A percentile compares a stretch with the other conserved stretches of the same genome.
phyloP scores from a whole-genome alignment of 305 asterid genomes.

The Salvia sclarea region DNA sequence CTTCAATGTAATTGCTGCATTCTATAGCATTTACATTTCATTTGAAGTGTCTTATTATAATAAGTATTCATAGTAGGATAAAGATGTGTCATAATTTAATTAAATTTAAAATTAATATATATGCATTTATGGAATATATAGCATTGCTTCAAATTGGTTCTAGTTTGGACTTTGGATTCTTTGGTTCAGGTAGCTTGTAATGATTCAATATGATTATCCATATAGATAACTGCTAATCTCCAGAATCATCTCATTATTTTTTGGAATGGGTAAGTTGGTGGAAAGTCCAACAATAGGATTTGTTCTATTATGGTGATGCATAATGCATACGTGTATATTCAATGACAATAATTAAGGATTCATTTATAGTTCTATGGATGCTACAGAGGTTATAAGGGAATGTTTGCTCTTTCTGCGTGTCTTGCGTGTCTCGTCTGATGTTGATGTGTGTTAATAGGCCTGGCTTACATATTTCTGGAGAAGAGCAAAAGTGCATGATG shows the following conservation, averaged over 20 bases:
- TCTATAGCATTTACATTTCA: too few relatives aligned
- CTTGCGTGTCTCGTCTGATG: background rate
- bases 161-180: background rate
- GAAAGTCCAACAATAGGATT: background rate
- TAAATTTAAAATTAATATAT: background rate
- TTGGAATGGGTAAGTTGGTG: background rate
- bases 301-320: background rate
- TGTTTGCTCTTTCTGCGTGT: background rate
- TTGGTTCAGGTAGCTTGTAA: background rate
- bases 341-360: conserved; percentile 3
- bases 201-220: background rate
- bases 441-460: conserved; percentile 52
- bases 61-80: too few relatives aligned
- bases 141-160: background rate
- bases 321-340: background rate
- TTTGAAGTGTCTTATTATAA: too few relatives aligned
- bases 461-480: conserved; percentile 99
- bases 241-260: background rate
- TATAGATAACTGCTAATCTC: background rate
- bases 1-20: too few relatives aligned
- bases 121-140: background rate
- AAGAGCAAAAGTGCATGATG: conserved; percentile 89
- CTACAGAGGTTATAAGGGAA: background rate
- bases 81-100: too few relatives aligned
- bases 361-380: conserved; percentile 8